phyloP scores from a whole-genome alignment of 768 basidiomycete genomes.

The Boletus patriciae region DNA sequence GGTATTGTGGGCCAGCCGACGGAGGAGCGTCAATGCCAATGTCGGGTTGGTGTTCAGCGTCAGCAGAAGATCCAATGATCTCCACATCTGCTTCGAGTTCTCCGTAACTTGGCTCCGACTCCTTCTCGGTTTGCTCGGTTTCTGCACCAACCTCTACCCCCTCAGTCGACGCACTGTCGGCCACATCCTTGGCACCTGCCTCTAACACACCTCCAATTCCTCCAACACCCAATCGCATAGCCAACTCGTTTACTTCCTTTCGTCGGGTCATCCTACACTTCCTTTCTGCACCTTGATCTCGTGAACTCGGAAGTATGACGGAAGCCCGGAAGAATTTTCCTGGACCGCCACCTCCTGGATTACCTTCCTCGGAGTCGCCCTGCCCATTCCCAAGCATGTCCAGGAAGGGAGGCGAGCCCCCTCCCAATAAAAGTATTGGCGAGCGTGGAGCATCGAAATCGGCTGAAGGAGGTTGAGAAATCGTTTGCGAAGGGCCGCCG shows the following conservation, averaged over 20 bases:
- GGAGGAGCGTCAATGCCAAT: too few relatives aligned
- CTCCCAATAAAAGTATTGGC: slow-evolving; percentile 27
- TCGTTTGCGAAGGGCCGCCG: slow-evolving; percentile 18
- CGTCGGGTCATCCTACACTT: slow-evolving; percentile 59
- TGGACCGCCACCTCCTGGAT: slow-evolving; percentile 9
- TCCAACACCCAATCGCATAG: slow-evolving; percentile 81
- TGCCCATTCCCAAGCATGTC: slow-evolving; percentile 26
- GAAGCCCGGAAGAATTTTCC: slow-evolving; percentile 65
- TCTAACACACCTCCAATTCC: slow-evolving; percentile 69
- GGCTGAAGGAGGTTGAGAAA: slow-evolving; percentile 24
- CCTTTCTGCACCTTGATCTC: slow-evolving; percentile 56
- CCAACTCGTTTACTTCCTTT: slow-evolving; percentile 76
- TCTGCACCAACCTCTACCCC: slow-evolving; percentile 4
- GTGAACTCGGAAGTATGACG: slow-evolving; percentile 61
- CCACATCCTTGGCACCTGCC: not conserved
- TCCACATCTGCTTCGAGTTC: slow-evolving; percentile 22
- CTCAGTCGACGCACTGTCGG: not conserved
- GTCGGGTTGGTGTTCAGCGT: slow-evolving; percentile 8
- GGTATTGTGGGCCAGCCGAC: too few relatives aligned
- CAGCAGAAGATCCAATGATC: slow-evolving; percentile 15
- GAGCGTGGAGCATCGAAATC: slow-evolving; percentile 27
- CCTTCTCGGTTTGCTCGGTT: slow-evolving; percentile 4
- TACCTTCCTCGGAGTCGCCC: slow-evolving; percentile 18
- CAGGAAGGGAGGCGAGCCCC: slow-evolving; percentile 20
- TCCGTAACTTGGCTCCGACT: slow-evolving; percentile 1